Percentiles rank a stretch among this genome's conserved stretches.
These are phyloP conservation scores for Sphagnum contortum DNA, from an alignment of 225 moss, liverwort and hornwort genomes.

Conservation along the genomic window DNA sequence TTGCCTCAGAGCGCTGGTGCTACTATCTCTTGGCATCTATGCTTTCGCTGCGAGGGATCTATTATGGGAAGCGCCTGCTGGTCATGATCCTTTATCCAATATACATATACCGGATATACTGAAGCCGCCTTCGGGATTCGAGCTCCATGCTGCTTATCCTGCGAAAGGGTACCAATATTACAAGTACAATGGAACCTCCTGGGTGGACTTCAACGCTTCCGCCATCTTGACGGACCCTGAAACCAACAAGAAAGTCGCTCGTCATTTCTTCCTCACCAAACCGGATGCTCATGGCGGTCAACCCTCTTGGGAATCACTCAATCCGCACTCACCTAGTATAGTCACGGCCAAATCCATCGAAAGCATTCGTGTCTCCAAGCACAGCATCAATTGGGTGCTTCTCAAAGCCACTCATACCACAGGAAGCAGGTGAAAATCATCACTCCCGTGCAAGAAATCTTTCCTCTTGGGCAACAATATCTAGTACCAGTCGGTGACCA, in stretches of 20 bases:
- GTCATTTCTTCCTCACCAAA: constrained; percentile 19
- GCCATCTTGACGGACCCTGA: constrained; percentile 12
- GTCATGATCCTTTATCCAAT: too few species aligned
- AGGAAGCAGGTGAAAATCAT: constrained; percentile 32
- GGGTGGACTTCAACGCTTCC: constrained; percentile 10
- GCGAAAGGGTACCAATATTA: constrained; percentile 31
- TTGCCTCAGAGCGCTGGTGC: too few species aligned
- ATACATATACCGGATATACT: constrained; percentile 9
- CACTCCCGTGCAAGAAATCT: too few species aligned
- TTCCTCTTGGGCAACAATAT: too few species aligned
- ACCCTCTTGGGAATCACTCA: constrained; percentile 25
- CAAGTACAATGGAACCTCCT: constrained; percentile 19
- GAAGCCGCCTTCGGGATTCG: constrained; percentile 11
- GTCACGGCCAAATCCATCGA: constrained; percentile 21
- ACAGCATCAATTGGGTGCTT: constrained; percentile 28
- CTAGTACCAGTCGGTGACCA: too few species aligned
- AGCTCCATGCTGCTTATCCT: constrained; percentile 10
- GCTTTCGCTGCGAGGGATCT: too few species aligned
- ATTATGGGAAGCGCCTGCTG: too few species aligned
- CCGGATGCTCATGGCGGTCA: constrained; percentile 14
- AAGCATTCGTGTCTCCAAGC: not conserved
- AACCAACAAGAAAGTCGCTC: constrained; percentile 14
- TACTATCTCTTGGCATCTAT: too few species aligned
- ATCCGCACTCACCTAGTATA: constrained; percentile 10
- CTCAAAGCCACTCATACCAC: constrained; percentile 22